Evolutionary conservation across 305 asterid species (phyloP), one percentile per base, ranked within the genome.

Genomic region (Lippia alba): DNA sequence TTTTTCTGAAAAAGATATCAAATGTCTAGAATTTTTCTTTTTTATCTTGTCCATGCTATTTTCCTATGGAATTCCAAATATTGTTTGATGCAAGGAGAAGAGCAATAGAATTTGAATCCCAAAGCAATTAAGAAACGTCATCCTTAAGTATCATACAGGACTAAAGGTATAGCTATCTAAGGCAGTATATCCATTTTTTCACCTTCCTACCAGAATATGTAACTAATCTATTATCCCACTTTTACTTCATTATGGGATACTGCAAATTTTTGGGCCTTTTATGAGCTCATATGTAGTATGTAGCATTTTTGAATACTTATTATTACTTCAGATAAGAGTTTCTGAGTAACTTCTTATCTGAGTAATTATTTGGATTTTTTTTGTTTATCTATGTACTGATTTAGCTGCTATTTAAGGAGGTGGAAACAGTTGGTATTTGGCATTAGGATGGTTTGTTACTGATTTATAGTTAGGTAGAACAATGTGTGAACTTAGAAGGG

Each of bases 81-180:
- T 33, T 61, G 5, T 55, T 53, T 45, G 30, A 30, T 50, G 14
- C 74, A 48, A 34, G 48, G 67, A 48, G 71, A 62, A 58, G 56
- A 65, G 19, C 50, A 66, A 24, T 36, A 8, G 8, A 36, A 36
- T 36, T 36, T 36, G 61, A 69, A 49, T 65, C 63, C 30, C 0
- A 51, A 15, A 49, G n/a, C 46, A 67, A 24, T 15, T 61, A 44
- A 54, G 16, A 50, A 56, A 64, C 17, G 34, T 51, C 50, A 45
- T 8, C 41, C n/a, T 62, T 19, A 56, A 17, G 54, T 10, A 19
- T 41, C 68, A 30, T 32, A 46, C 16, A 53, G 44, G 64, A 57
- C 30, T 24, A 49, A 36, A 33, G 15, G 14, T 16, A 20, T 34
- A 16, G 48, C 46, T 48, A 33, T 56, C 40, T 59, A 56, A 16